A percentile compares a stretch with the other conserved stretches of the same genome.
Evolutionary conservation across 2,329 filamentous ascomycete species (phyloP).

Genomic region (Calonectria pteridis): DNA sequence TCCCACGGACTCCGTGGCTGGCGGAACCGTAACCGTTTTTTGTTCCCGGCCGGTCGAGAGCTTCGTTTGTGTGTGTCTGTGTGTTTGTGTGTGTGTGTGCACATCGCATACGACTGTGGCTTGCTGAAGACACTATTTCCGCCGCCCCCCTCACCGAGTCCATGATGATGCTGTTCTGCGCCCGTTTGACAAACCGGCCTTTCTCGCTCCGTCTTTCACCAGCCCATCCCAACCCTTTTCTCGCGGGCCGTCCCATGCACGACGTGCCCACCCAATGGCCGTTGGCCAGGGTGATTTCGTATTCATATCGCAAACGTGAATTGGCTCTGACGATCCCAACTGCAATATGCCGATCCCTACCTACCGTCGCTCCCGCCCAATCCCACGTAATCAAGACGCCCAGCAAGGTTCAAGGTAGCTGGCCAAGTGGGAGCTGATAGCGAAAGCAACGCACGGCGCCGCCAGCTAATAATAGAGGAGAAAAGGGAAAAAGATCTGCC

Average conservation of each 20-base stretch:
- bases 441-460: background rate
- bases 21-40: background rate
- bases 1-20: too few relatives aligned
- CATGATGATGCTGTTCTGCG: background rate
- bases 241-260: slow-evolving; percentile 13
- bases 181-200: background rate
- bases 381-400: background rate
- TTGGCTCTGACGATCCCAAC: slow-evolving; percentile 12
- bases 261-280: background rate
- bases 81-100: background rate
- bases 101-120: background rate
- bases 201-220: too few relatives aligned
- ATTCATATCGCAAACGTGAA: slow-evolving; percentile 17
- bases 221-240: background rate
- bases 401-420: background rate
- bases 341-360: slow-evolving; percentile 13
- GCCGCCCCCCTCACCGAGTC: background rate
- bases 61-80: too few relatives aligned
- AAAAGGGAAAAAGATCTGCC: slow-evolving; percentile 12
- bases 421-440: background rate
- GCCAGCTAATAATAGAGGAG: slow-evolving; percentile 3
- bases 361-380: background rate
- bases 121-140: background rate
- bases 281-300: slow-evolving; percentile 11
- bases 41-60: background rate